Conservation (phyloP, 768 basidiomycete genomes). For the Hygrocybe punicea region DNA sequence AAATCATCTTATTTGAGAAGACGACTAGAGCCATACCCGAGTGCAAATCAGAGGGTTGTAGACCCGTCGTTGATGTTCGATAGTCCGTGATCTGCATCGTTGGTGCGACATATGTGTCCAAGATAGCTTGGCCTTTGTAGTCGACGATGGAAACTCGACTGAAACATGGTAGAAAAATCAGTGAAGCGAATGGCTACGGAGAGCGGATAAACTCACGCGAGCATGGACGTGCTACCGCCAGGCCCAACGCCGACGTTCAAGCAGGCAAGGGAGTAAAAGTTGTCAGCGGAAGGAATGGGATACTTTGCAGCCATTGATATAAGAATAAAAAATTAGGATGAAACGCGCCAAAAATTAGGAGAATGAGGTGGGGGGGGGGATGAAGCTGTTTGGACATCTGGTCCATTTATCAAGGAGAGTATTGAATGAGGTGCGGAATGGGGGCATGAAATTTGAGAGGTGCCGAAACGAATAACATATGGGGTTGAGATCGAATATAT, state of each 20-base stretch:
- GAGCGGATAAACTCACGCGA: constrained; percentile 53
- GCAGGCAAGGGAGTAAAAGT: constrained; percentile 59
- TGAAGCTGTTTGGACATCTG: neutral
- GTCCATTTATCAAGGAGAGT: constrained; percentile 16
- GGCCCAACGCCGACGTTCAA: constrained; percentile 75
- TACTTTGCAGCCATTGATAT: constrained; percentile 30
- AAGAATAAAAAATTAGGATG: constrained; percentile 15
- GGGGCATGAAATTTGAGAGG: too few relatives aligned
- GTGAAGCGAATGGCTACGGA: neutral
- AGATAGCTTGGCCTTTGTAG: constrained; percentile 53
- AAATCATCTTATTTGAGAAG: neutral
- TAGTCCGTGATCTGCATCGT: constrained; percentile 65
- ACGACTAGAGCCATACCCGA: too few relatives aligned
- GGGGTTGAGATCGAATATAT: neutral
- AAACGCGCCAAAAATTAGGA: too few relatives aligned
- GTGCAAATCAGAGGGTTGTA: constrained; percentile 39
- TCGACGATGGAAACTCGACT: constrained; percentile 53
- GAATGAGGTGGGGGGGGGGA: constrained; percentile 2
- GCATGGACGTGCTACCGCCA: constrained; percentile 76
- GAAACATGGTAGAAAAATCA: neutral
- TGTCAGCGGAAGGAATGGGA: constrained; percentile 37
- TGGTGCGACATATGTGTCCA: constrained; percentile 66
- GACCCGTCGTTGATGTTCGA: constrained; percentile 61
- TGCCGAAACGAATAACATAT: too few relatives aligned
- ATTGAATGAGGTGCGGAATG: neutral